These are phyloP conservation scores for Vaccinium vitisidaea DNA, from an alignment of 148 eudicot species.

Conservation along the genomic window DNA sequence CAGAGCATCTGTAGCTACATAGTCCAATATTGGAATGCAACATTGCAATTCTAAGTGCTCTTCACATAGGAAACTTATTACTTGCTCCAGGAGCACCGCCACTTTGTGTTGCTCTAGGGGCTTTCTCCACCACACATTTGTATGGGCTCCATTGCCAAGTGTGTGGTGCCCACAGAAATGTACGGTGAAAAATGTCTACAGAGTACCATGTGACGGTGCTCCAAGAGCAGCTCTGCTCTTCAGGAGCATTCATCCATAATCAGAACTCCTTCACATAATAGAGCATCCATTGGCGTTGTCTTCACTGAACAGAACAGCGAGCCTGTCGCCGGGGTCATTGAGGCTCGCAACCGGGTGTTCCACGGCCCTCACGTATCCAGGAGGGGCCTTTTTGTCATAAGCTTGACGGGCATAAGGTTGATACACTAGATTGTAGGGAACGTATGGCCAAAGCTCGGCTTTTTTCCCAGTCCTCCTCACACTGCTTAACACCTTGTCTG, in stretches of 20 bases:
- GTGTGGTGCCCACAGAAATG: too few species aligned
- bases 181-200: too few species aligned
- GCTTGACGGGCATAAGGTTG: conserved; percentile 50
- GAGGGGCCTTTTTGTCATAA: conserved; percentile 57
- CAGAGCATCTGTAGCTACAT: background rate
- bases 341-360: conserved; percentile 38
- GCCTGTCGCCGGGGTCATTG: conserved; percentile 24
- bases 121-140: too few species aligned
- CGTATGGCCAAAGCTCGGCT: conserved; percentile 62
- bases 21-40: background rate
- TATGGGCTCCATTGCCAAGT: too few species aligned
- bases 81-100: too few species aligned
- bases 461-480: conserved; percentile 41
- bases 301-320: conserved; percentile 42
- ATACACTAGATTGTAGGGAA: conserved; percentile 42
- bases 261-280: conserved; percentile 32
- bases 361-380: conserved; percentile 44
- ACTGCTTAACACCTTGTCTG: conserved; percentile 42
- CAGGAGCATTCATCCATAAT: too few species aligned
- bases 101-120: too few species aligned
- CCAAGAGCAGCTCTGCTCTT: too few species aligned
- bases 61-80: too few species aligned
- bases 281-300: conserved; percentile 56
- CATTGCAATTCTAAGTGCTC: background rate
- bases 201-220: too few species aligned